Evolutionary conservation across 768 basidiomycete genomes (phyloP).

Genomic region (Leucocoprinus birnbaumii): DNA sequence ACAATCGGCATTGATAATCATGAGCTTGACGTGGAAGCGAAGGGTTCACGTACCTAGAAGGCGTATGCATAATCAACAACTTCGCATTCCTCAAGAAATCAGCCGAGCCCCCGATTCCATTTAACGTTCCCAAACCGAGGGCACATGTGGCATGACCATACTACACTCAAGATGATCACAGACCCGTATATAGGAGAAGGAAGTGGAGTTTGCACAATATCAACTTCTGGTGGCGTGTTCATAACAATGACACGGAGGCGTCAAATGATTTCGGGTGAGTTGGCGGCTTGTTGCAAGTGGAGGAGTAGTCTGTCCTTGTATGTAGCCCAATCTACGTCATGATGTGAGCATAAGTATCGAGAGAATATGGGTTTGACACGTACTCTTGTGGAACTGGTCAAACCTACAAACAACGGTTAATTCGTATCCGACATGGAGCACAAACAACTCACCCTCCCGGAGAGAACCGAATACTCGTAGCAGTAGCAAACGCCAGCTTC

Average conservation of each 20-base stretch:
- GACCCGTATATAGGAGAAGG: no score
- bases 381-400: conserved; percentile 44
- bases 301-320: conserved; percentile 47
- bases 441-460: conserved; percentile 31
- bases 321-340: conserved; percentile 34
- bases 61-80: conserved; percentile 49
- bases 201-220: conserved; percentile 32
- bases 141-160: conserved; percentile 49
- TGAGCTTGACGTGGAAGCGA: background rate
- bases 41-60: conserved; percentile 28
- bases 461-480: conserved; percentile 44
- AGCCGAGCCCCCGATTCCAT: conserved; percentile 45
- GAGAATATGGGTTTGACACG: conserved; percentile 6
- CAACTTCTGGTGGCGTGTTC: conserved; percentile 49
- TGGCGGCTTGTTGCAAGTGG: conserved; percentile 48
- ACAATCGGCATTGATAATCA: background rate
- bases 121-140: conserved; percentile 46
- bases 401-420: conserved; percentile 23
- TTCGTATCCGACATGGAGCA: background rate
- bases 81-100: conserved; percentile 49
- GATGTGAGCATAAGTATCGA: background rate
- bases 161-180: conserved; percentile 15
- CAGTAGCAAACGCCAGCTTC: conserved; percentile 43
- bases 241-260: conserved; percentile 47
- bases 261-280: conserved; percentile 46